These are phyloP conservation scores for Dothideomycetes sp. DNA, from an alignment of 2,329 filamentous ascomycete genomes.

Conservation along the genomic window DNA sequence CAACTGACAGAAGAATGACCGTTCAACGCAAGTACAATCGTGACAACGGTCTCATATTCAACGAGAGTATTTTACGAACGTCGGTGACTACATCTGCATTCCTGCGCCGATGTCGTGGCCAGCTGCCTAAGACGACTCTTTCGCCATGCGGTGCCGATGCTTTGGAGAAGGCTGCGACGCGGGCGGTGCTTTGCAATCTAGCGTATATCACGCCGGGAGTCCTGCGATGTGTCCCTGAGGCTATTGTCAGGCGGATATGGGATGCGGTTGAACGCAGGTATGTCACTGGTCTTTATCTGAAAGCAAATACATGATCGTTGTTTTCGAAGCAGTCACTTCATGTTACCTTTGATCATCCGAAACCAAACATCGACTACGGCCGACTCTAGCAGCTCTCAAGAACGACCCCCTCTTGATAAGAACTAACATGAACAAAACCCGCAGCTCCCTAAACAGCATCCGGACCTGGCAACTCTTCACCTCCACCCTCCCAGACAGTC, in stretches of 20 bases:
- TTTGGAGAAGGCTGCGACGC: neutral
- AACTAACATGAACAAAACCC: conserved; percentile 1
- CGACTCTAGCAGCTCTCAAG: neutral
- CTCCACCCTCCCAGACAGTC: neutral
- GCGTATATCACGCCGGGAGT: neutral
- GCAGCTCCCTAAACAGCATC: conserved; percentile 1
- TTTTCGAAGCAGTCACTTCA: neutral
- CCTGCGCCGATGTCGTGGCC: neutral
- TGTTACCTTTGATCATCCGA: conserved; percentile 1
- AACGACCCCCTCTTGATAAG: conserved; percentile 1
- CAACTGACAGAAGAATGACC: too few relatives aligned
- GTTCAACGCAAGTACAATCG: too few relatives aligned
- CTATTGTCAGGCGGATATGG: neutral
- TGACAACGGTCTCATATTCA: too few relatives aligned
- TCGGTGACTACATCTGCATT: too few relatives aligned
- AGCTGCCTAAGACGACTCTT: neutral
- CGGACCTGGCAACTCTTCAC: conserved; percentile 4
- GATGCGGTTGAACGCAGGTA: neutral
- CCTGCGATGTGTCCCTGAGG: neutral
- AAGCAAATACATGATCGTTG: too few relatives aligned
- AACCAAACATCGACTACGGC: conserved; percentile 6
- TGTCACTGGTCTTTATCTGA: neutral
- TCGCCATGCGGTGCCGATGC: neutral
- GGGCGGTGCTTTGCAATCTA: neutral
- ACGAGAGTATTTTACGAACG: too few relatives aligned